Conservation (phyloP, 805 yeast species). For the Candida fluviatilis region DNA sequence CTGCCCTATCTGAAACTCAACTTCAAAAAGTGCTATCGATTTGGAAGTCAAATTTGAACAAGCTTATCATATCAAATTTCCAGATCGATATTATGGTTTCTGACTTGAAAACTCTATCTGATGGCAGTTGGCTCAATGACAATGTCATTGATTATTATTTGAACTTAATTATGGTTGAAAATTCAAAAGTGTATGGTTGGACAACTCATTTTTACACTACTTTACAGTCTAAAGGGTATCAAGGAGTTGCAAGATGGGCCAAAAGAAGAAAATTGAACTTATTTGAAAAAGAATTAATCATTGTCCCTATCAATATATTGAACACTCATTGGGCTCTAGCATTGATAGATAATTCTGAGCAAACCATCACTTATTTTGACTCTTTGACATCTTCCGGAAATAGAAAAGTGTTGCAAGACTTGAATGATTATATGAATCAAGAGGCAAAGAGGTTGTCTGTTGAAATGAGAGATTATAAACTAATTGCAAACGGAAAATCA, state of each 20-base stretch:
- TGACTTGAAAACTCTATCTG: conserved; percentile 70
- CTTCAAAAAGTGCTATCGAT: conserved; percentile 8
- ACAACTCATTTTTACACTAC: conserved; percentile 86
- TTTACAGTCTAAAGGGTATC: conserved; percentile 67
- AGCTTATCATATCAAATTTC: conserved; percentile 12
- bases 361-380: conserved; percentile 69
- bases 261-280: conserved; percentile 40
- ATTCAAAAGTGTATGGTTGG: conserved; percentile 56
- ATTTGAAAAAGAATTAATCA: conserved; percentile 55
- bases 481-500: conserved; percentile 30
- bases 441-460: conserved; percentile 57
- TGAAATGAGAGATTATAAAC: conserved; percentile 16
- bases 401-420: conserved; percentile 34
- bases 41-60: conserved; percentile 9
- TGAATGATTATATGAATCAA: conserved; percentile 59
- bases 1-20: conserved; percentile 11
- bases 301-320: conserved; percentile 82
- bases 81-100: conserved; percentile 56
- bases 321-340: conserved; percentile 92
- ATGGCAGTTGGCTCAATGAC: conserved; percentile 85
- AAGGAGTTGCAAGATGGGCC: conserved; percentile 35
- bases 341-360: conserved; percentile 58
- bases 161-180: conserved; percentile 44
- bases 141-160: conserved; percentile 82
- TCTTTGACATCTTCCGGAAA: conserved; percentile 54